Evolutionary conservation across 306 rosid genomes (phyloP), one percentile per base, ranked within the genome.

Genomic region (Cicer yamashitae): DNA sequence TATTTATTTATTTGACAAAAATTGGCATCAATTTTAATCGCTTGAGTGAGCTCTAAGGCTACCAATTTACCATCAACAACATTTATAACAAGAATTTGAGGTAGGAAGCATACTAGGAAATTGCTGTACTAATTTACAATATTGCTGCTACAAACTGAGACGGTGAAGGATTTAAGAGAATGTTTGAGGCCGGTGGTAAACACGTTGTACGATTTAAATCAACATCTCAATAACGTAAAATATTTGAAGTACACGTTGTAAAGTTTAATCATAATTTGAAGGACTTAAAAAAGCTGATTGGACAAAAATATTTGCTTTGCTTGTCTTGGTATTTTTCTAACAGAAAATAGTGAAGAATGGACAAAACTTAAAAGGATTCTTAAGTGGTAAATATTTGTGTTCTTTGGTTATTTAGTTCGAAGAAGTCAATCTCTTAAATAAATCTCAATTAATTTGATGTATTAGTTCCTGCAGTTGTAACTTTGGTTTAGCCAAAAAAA

Each of bases 231-330:
- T 3, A 59, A 41, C 15, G 65, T 58, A 1, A 59, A 59, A 12
- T 11, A 11, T 59, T 59, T 30, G 15, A 11, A 58, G 65, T 25
- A 20, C 14, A 57, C 39, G 14, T 2, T 20, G 62, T 20, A 9
- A 20, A 56, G 61, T 18, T 56, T 13, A 56, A 56, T 56, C 61
- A 20, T 18, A 56, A 56, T 18, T 56, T 56, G 38, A 56, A 56
- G 59, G 30, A 52, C 25, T 8, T n/a, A n/a, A 52, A 4, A 8
- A 52, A 2, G 25, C 10, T 52, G 25, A 15, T 52, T 17, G 17
- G 59, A 52, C 6, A 52, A 52, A 15, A 52, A 15, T 17, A 52
- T n/a, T n/a, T n/a, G n/a, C n/a, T 52, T 52, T 52, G 18, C 5
- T 52, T 17, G 38, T 56, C 13, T 54, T 17, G 60, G 10, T 52